phyloP scores from a whole-genome alignment of 345 rosid species.

The Eucalyptus grandis region DNA sequence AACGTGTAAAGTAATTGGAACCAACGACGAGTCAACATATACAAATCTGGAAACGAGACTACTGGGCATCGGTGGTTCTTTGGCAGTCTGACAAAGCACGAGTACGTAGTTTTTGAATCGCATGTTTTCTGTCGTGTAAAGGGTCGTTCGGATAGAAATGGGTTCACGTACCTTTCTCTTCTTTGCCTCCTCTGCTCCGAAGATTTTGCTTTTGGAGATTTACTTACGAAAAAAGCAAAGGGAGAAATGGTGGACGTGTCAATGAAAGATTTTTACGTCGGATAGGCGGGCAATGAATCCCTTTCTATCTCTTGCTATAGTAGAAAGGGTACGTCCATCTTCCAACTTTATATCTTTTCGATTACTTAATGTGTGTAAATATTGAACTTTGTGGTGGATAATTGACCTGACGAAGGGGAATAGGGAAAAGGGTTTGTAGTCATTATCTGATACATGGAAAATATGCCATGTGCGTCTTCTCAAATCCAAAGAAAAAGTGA shows the following conservation, averaged over 20 bases:
- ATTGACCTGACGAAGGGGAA: neutral
- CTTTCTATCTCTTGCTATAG: neutral
- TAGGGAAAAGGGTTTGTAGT: neutral
- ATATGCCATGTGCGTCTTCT: neutral
- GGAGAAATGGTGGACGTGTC: neutral
- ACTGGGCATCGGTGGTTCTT: neutral
- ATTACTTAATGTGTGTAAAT: neutral
- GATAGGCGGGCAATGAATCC: neutral
- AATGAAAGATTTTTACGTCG: neutral
- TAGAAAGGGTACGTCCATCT: neutral
- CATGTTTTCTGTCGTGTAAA: conserved; percentile 42
- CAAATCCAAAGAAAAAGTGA: neutral
- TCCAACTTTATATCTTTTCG: neutral
- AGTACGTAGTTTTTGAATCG: neutral
- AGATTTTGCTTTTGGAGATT: neutral
- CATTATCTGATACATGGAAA: neutral
- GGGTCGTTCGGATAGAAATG: conserved; percentile 13
- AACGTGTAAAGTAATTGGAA: neutral
- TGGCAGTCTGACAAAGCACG: neutral
- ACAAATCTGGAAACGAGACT: neutral
- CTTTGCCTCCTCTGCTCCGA: neutral
- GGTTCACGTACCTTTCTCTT: neutral
- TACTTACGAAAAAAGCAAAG: neutral
- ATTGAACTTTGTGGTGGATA: neutral
- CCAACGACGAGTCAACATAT: neutral